Base-by-base conservation (phyloP, 306 rosid genomes). In the Ormosia semicastrata region DNA sequence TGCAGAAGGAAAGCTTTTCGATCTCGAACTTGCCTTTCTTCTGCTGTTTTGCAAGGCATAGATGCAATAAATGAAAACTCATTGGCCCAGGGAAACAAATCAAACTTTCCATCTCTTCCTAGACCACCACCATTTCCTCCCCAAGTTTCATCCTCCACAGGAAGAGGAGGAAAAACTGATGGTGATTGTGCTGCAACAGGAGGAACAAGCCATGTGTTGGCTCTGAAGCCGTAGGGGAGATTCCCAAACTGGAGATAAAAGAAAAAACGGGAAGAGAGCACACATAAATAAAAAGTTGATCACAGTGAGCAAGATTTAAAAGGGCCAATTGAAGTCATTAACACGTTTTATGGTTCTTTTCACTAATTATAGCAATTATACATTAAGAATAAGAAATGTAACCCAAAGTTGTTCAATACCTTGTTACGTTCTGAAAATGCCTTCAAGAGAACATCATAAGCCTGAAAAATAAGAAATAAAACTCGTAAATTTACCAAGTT, bases 191-290 rank as follows among this genome's bases (percentile, higher is more conserved):
- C 97, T 62, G 92, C 89, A 71, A 89, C 50, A n/a, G 98, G 97
- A 54, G 98, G 97, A 76, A 91, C 98, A 71, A 95, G 98, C 99
- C 99, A 95, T 1, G 99, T 93, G 88, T 95, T 95, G 69, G 97
- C 93, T 92, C 98, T 83, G 77, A 95, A 92, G 76, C 99, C 99
- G 57, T 85, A 95, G 40, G 99, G 97, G 58, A 95, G 97, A 88
- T 95, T 95, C 70, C 98, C 99, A 85, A 95, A 95, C 99, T 95
- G 90, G 65, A 85, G 80, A 74, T 68, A 50, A 75, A 67, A 77
- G 30, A 54, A 79, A 79, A 73, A 60, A 39, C 50, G 15, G 7
- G 33, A 13, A 81, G 8, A 65, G n/a, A 54, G 41, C 54, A 80
- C 13, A 30, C 47, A 56, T 53, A 52, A 82, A 58, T 36, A 37